Evolutionary conservation across 768 basidiomycete species (phyloP).

Genomic region (Gymnopilus dilepis): DNA sequence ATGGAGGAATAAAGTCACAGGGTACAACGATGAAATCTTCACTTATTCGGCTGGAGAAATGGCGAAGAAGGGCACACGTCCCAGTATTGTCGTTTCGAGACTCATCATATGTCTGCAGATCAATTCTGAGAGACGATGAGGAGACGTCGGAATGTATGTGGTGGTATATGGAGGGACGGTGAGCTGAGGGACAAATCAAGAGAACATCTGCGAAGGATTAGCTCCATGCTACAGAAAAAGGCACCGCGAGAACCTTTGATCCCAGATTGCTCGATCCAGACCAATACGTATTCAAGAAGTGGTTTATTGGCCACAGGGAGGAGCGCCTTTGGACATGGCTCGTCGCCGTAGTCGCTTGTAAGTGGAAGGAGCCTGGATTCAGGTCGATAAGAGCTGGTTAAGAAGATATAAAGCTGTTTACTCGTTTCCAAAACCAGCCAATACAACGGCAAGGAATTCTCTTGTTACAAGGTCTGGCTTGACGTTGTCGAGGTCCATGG

Average conservation of each 20-base stretch:
- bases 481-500: constrained; percentile 70
- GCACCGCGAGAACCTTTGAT: constrained; percentile 64
- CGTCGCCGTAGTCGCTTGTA: constrained; percentile 79
- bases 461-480: constrained; percentile 56
- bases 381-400: constrained; percentile 23
- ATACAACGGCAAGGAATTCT: constrained; percentile 88
- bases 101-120: constrained; percentile 83
- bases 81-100: constrained; percentile 67
- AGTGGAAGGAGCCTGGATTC: constrained; percentile 68
- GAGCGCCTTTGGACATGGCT: constrained; percentile 85
- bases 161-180: constrained; percentile 78
- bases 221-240: constrained; percentile 8
- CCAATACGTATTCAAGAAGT: constrained; percentile 80
- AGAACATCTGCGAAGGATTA: constrained; percentile 62
- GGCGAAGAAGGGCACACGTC: constrained; percentile 75
- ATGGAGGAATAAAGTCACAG: constrained; percentile 88
- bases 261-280: constrained; percentile 88
- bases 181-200: constrained; percentile 80
- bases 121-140: constrained; percentile 70
- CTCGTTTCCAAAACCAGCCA: constrained; percentile 95
- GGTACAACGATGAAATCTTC: constrained; percentile 90
- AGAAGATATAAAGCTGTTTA: constrained; percentile 39
- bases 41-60: constrained; percentile 76
- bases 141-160: constrained; percentile 82
- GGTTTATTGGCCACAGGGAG: constrained; percentile 89